Evolutionary conservation across 257 asterid genomes (phyloP).

Genomic region (Solanum pennellii): DNA sequence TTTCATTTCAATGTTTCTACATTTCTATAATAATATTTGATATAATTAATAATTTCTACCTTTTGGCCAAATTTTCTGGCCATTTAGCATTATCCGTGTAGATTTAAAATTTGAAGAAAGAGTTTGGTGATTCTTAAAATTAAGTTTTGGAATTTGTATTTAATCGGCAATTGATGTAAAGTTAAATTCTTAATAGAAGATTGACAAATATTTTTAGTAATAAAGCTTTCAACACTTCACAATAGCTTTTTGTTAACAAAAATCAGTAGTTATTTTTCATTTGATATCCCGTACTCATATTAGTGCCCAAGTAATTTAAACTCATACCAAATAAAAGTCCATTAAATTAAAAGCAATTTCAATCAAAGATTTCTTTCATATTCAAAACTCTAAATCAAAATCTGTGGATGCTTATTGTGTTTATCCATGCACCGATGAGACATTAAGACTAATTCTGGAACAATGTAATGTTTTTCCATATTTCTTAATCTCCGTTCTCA

Average conservation of each 20-base stretch:
- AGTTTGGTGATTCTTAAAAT: neutral
- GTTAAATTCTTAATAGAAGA: neutral
- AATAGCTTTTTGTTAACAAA: neutral
- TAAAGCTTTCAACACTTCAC: neutral
- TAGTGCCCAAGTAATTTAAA: neutral
- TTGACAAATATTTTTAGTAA: neutral
- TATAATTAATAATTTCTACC: neutral
- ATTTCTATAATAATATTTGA: neutral
- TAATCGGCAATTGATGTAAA: neutral
- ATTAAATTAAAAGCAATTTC: neutral
- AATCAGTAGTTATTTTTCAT: neutral
- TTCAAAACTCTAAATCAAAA: neutral
- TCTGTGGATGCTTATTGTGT: neutral
- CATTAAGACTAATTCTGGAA: neutral
- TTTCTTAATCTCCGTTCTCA: too few species aligned
- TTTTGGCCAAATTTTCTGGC: too few species aligned
- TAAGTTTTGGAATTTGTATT: neutral
- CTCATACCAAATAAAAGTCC: neutral
- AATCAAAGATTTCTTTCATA: neutral
- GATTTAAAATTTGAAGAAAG: neutral
- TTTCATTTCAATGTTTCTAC: neutral
- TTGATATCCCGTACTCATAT: neutral
- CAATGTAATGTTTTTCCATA: neutral
- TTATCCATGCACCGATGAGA: neutral
- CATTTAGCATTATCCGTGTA: too few species aligned